A percentile compares a stretch with the other conserved stretches of the same genome.
These are phyloP conservation scores for Apophysomyces trapeziformis DNA, from an alignment of 371 early-diverging fungal genomes.

Conservation along the genomic window DNA sequence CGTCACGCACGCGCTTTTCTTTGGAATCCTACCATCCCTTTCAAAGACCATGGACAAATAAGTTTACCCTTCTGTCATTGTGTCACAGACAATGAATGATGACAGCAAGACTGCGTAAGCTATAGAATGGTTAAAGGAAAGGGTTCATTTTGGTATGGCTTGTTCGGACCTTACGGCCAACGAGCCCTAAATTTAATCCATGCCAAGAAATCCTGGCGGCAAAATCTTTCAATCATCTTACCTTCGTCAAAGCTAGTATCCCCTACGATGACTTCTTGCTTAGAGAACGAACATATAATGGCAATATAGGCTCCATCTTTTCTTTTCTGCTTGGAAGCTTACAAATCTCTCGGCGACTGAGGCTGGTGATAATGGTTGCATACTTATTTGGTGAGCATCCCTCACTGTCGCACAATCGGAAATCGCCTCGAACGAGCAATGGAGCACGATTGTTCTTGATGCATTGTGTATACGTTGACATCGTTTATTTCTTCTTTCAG, in stretches of 20 bases:
- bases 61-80: too few species aligned
- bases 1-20: background rate
- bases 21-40: background rate
- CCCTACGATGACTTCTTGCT: background rate
- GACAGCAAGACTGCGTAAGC: background rate
- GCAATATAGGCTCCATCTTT: background rate
- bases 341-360: background rate
- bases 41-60: background rate
- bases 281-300: background rate
- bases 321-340: background rate
- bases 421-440: background rate
- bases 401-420: background rate
- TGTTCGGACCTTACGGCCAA: background rate
- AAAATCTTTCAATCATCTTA: background rate
- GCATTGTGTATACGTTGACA: background rate
- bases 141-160: too few species aligned
- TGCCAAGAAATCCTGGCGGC: background rate
- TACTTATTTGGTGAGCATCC: background rate
- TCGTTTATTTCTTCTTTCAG: background rate
- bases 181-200: background rate
- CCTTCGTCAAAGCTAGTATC: background rate
- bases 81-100: too few species aligned
- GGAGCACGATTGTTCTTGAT: background rate
- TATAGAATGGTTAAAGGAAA: background rate
- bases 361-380: background rate